phyloP scores from a whole-genome alignment of 768 basidiomycete genomes.

The Trametes villosa region DNA sequence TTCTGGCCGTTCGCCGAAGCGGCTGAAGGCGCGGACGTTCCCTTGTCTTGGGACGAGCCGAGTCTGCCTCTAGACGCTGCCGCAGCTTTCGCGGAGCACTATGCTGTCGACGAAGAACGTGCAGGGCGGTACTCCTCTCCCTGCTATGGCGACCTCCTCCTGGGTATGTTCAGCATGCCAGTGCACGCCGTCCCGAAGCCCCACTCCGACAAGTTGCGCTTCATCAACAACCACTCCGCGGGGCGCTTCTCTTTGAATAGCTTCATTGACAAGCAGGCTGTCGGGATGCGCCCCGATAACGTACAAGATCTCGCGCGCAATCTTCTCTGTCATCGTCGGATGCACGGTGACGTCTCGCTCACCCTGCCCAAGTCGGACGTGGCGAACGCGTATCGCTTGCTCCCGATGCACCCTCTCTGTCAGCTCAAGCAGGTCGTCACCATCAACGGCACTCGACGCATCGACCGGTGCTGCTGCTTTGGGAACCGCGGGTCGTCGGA shows the following conservation, averaged over 20 bases:
- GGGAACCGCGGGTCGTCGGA: constrained; percentile 34
- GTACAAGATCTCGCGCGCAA: too few species aligned
- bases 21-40: constrained; percentile 25
- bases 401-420: constrained; percentile 34
- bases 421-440: constrained; percentile 40
- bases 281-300: too few species aligned
- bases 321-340: neutral
- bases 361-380: constrained; percentile 31
- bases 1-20: too few species aligned
- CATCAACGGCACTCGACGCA: constrained; percentile 31
- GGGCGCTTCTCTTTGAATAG: constrained; percentile 42
- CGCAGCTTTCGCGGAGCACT: neutral
- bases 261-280: too few species aligned
- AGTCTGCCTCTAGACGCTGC: neutral
- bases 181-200: constrained; percentile 44
- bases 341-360: neutral
- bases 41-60: constrained; percentile 24
- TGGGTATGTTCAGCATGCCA: too few species aligned
- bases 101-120: constrained; percentile 23
- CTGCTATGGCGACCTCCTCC: constrained; percentile 42
- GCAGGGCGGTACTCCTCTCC: constrained; percentile 26
- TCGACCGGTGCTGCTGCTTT: constrained; percentile 42
- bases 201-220: constrained; percentile 36
- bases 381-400: constrained; percentile 27
- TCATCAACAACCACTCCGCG: constrained; percentile 46